phyloP scores from a whole-genome alignment of 148 eudicot genomes.

The Rhododendron williamsianum region DNA sequence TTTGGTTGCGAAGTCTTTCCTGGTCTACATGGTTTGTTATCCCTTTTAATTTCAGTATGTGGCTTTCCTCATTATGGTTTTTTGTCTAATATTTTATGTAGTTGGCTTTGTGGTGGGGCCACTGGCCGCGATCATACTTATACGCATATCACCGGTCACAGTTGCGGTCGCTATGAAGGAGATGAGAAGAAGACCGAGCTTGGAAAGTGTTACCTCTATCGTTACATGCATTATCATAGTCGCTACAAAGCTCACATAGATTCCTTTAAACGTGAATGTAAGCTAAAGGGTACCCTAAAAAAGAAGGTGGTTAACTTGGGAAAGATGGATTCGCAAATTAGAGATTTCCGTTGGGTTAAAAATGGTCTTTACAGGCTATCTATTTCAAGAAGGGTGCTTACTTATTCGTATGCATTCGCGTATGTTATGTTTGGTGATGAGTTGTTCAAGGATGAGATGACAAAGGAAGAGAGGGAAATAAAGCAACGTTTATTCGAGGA shows the following conservation, averaged over 20 bases:
- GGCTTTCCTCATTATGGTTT: not conserved
- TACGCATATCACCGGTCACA: slow-evolving; percentile 33
- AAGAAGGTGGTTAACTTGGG: slow-evolving; percentile 35
- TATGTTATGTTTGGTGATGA: slow-evolving; percentile 70
- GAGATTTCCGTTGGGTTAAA: slow-evolving; percentile 59
- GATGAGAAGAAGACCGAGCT: slow-evolving; percentile 32
- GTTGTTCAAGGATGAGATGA: slow-evolving; percentile 57
- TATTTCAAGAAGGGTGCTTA: slow-evolving; percentile 61
- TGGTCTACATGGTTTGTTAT: slow-evolving; percentile 1
- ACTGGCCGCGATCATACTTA: slow-evolving; percentile 47
- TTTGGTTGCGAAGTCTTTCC: not conserved
- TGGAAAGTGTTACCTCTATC: slow-evolving; percentile 44
- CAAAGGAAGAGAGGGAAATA: slow-evolving; percentile 34
- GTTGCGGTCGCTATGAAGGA: slow-evolving; percentile 65
- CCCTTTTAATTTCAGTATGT: not conserved
- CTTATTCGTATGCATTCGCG: slow-evolving; percentile 69
- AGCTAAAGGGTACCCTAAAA: slow-evolving; percentile 35
- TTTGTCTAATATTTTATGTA: slow-evolving; percentile 12
- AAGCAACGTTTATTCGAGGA: slow-evolving; percentile 66
- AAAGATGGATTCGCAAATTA: slow-evolving; percentile 25
- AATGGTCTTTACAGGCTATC: slow-evolving; percentile 60
- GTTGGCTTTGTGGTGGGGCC: slow-evolving; percentile 66
- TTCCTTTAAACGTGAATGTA: slow-evolving; percentile 54
- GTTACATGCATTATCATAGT: slow-evolving; percentile 64
- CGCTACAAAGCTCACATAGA: slow-evolving; percentile 72